Conservation (phyloP, 2,329 filamentous ascomycete species). For the Pestalotiopsis sp. region DNA sequence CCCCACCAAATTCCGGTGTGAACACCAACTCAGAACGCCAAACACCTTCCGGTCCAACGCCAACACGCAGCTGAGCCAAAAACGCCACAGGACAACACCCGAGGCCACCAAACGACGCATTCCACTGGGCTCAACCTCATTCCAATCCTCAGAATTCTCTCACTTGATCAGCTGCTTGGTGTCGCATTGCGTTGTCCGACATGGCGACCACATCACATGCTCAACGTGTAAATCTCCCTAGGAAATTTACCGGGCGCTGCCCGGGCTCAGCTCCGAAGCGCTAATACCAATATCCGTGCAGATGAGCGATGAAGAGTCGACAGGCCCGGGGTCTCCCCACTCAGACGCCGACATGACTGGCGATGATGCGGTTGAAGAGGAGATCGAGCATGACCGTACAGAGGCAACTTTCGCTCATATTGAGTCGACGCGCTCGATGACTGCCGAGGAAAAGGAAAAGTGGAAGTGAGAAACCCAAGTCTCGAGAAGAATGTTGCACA, state of each 20-base stretch:
- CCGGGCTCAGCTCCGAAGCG: background rate
- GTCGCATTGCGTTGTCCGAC: background rate
- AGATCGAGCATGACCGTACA: background rate
- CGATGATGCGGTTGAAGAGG: background rate
- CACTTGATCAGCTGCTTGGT: background rate
- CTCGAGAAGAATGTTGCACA: background rate
- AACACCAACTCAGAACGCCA: slow-evolving; percentile 6
- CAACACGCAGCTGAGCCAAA: background rate
- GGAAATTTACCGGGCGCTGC: background rate
- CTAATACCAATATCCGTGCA: background rate
- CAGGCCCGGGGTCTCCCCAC: background rate
- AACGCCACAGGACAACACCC: background rate
- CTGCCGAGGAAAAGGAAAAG: slow-evolving; percentile 7
- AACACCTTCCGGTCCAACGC: background rate
- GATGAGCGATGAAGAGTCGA: slow-evolving; percentile 2
- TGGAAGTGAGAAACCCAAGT: slow-evolving; percentile 2
- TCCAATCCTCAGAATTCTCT: background rate
- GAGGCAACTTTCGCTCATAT: slow-evolving; percentile 7
- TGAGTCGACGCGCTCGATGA: background rate
- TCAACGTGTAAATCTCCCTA: background rate
- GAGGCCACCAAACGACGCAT: background rate
- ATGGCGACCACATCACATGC: background rate
- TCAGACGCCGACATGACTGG: background rate
- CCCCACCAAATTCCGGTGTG: slow-evolving; percentile 1
- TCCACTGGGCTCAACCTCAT: background rate